Evolutionary conservation across 1,284 basidiomycete species (phyloP).

Genomic region (Hemileia vastatrix): DNA sequence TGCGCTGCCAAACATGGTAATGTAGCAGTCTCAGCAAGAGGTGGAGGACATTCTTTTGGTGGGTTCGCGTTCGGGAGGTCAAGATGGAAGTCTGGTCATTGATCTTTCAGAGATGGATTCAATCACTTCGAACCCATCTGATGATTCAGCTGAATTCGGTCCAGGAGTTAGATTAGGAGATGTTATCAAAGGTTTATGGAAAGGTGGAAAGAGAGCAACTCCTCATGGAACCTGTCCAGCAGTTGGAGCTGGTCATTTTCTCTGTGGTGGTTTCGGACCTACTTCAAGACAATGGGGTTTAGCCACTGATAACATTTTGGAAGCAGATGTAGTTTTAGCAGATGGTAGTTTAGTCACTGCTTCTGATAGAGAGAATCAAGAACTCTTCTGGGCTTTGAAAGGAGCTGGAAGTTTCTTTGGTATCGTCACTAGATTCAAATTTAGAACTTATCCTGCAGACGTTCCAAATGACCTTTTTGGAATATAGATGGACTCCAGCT

Average conservation of each 20-base stretch:
- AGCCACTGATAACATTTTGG: conserved; percentile 35
- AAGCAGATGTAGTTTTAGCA: conserved; percentile 38
- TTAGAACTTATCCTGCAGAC: conserved; percentile 26
- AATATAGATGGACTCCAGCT: conserved; percentile 31
- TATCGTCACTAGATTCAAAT: conserved; percentile 38
- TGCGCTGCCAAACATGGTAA: conserved; percentile 26
- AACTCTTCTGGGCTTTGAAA: conserved; percentile 36
- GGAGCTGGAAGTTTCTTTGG: conserved; percentile 39
- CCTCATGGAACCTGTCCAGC: conserved; percentile 37
- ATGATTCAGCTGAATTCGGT: conserved; percentile 27
- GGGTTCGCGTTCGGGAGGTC: conserved; percentile 36
- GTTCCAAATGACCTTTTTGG: conserved; percentile 27
- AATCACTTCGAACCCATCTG: conserved; percentile 23
- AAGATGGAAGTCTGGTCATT: conserved; percentile 35
- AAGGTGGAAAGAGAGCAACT: conserved; percentile 30
- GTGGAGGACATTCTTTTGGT: conserved; percentile 37
- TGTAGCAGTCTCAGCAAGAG: conserved; percentile 31
- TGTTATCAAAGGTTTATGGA: conserved; percentile 34
- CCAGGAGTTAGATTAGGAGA: conserved; percentile 37
- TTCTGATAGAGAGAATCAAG: conserved; percentile 26
- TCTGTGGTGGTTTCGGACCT: conserved; percentile 27
- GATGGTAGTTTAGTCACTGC: conserved; percentile 33
- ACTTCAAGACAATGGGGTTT: conserved; percentile 27
- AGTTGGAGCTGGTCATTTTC: conserved; percentile 37
- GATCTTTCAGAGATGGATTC: conserved; percentile 29